Evolutionary conservation across 1,139 yeast genomes (phyloP), one percentile per base, ranked within the genome.

Genomic region (Saccharomyces hybrid): DNA sequence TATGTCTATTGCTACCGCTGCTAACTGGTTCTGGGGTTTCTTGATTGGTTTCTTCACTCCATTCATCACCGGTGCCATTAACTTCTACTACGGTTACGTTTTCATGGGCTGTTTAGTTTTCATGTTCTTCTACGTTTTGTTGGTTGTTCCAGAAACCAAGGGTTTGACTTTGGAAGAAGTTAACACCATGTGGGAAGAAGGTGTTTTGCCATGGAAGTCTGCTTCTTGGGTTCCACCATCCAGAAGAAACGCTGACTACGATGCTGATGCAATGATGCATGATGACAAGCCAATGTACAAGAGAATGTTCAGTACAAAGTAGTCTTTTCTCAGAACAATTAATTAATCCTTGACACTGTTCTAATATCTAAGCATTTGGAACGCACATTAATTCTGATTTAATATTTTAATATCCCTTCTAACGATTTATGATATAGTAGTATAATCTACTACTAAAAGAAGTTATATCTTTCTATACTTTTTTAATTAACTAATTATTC

Each of bases 1-100:
- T 59, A 84, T 86, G 83, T 81, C 88, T 59, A 73, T 86, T 58
- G 86, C 90, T 52, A 76, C 81, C 38, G 85, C 84, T 55, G 78
- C 84, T 54, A 85, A 85, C 74, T 86, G 91, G 91, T 57, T 83
- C 52, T 82, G 84, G 82, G 88, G 88, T 67, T 86, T 85, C 80
- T 76, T 83, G 62, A 83, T 84, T 69, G 80, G 86, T 11, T 83
- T 84, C 77, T 82, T 82, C 75, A 84, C 88, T 56, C 87, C 89
- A 57, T 82, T 82, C 72, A 82, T 84, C 62, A 80, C 84, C 51
- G 63, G 63, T 56, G 75, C 75, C 49, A 57, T 61, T 53, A 59
- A 58, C 53, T 58, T 67, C 52, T 56, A 54, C 75, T 84, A 82
- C 67, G 90, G 91, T 61, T 84, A 80, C 65, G 88, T 84, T 52